Base-by-base conservation (phyloP, 139 green algal species). In the Chlamydomonas sphaeroides region DNA sequence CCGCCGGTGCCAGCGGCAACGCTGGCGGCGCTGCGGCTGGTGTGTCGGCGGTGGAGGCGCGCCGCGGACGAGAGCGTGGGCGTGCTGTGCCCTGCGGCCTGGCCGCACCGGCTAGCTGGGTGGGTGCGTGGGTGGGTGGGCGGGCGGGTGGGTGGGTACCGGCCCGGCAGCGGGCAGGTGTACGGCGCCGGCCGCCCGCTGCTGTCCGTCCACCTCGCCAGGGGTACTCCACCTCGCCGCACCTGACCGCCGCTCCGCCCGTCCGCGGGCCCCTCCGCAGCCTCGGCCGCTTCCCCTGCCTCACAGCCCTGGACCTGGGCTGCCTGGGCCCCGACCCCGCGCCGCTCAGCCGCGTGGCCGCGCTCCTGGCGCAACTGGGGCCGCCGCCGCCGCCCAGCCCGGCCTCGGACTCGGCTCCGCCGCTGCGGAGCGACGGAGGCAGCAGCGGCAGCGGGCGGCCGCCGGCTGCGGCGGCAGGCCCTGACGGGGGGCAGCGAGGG, bases 241-340 rank as follows among this genome's bases (percentile, higher is more conserved):
- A 21, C 66, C 70, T 49, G 3, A 18, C 49, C n/a, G 5, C 49
- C 70, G 21, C 62, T 2, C 32, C 49, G 15, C 49, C 51, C 5
- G 23, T 14, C 49, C 71, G 38, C n/a, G n/a, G n/a, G n/a, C n/a
- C n/a, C 20, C 72, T 3, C 59, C 38, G 10, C 61, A 80, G 74
- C 18, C 59, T 80, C 35, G 20, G 56, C 14, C 74, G 74, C 74
- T 80, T 80, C 74, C 74, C 74, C 59, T n/a, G 41, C 18, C 59
- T 80, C 21, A 7, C 38, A 0, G 41, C 59, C 21, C 59, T 80
- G 30, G 74, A 80, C 39, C 41, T 80, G 59, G 59, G 74, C 41
- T 45, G 36, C 41, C 74, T 80, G 2, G 74, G 74, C 6, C 39
- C 74, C 39, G 74, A 80, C 74, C 59, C 59, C 59, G 59, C 74